Percentiles rank a stretch among this genome's conserved stretches.
phyloP scores from a whole-genome alignment of 2,329 filamentous ascomycete species.

The Colletotrichum coccodes region DNA sequence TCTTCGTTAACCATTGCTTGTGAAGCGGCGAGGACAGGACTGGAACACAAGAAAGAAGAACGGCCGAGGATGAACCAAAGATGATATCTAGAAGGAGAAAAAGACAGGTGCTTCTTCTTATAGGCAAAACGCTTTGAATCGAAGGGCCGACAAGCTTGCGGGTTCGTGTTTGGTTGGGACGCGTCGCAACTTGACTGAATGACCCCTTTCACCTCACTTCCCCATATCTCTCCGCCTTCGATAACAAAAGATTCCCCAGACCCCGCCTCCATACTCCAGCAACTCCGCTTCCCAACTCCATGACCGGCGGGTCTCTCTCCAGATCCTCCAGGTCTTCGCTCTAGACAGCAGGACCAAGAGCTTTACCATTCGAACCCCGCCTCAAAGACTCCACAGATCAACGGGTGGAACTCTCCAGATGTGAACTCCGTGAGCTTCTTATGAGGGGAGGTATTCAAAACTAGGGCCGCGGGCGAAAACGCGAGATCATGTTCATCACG shows the following conservation, averaged over 20 bases:
- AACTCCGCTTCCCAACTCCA: background rate
- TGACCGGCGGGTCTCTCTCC: background rate
- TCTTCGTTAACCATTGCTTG: constrained; percentile 19
- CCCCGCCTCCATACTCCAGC: constrained; percentile 12
- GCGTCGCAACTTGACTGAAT: background rate
- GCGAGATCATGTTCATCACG: background rate
- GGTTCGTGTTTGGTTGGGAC: background rate
- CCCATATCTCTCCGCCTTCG: constrained; percentile 1
- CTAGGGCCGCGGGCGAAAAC: no score
- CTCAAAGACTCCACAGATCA: background rate
- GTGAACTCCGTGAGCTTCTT: background rate
- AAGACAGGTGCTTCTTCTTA: background rate
- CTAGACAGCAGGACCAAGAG: background rate
- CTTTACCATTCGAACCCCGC: background rate
- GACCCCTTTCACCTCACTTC: background rate
- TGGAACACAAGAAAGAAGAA: background rate
- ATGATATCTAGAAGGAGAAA: background rate
- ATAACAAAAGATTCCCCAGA: constrained; percentile 14
- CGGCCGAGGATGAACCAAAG: background rate
- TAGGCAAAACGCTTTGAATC: background rate
- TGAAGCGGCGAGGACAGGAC: background rate
- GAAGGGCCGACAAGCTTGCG: background rate
- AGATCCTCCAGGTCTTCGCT: background rate
- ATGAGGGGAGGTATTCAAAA: background rate
- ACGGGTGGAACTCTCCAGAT: background rate